Evolutionary conservation across 305 asterid genomes (phyloP).

Genomic region (Rubia balearica): DNA sequence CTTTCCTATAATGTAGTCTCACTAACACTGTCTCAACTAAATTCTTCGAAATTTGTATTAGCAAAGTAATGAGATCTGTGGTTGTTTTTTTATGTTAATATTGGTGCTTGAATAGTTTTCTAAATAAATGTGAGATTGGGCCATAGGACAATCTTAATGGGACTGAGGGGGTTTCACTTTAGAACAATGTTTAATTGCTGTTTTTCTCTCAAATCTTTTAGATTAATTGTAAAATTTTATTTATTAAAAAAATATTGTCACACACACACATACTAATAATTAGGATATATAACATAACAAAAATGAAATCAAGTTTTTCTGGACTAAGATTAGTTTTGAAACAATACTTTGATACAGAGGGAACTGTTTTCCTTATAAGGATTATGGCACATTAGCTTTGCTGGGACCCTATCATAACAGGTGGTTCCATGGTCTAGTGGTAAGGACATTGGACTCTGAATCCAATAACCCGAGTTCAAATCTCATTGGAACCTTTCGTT

Average conservation of each 20-base stretch:
- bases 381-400: background rate
- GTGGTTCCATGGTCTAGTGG: slow-evolving; percentile 35
- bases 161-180: too few species aligned
- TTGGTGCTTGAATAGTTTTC: too few species aligned
- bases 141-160: too few species aligned
- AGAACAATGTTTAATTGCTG: background rate
- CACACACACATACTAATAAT: too few species aligned
- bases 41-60: too few species aligned
- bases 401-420: background rate
- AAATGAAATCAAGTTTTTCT: background rate
- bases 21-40: too few species aligned
- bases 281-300: background rate
- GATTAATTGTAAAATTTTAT: too few species aligned
- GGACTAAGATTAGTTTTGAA: background rate
- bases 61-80: too few species aligned
- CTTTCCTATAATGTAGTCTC: too few species aligned
- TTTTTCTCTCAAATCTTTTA: background rate
- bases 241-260: too few species aligned
- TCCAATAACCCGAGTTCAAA: slow-evolving; percentile 49
- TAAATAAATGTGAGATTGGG: too few species aligned
- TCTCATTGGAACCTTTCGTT: slow-evolving; percentile 40
- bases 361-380: background rate
- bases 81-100: too few species aligned
- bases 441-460: slow-evolving; percentile 52
- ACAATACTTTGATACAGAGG: background rate